phyloP scores from a whole-genome alignment of 2,329 filamentous ascomycete genomes.

The Fusarium oxysporum region DNA sequence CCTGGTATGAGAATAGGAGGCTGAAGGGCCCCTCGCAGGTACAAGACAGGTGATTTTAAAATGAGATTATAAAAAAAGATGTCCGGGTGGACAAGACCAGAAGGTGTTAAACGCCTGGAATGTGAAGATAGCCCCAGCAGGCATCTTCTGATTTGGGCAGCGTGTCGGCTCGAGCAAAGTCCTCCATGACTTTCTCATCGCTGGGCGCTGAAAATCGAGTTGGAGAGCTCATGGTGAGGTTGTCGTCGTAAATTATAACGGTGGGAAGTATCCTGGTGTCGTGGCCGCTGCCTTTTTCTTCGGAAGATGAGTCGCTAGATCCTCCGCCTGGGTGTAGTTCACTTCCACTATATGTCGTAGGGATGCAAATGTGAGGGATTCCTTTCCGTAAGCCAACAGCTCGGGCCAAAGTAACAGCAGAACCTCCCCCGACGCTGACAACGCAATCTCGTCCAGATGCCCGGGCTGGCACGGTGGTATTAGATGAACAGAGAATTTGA shows the following conservation, averaged over 20 bases:
- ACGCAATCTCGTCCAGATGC: slow-evolving; percentile 63
- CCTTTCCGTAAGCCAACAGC: slow-evolving; percentile 64
- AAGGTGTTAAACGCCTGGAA: slow-evolving; percentile 50
- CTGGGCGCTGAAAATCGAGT: slow-evolving; percentile 48
- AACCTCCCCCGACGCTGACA: slow-evolving; percentile 71
- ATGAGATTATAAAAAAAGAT: slow-evolving; percentile 3
- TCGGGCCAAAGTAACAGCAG: slow-evolving; percentile 69
- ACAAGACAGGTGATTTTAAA: slow-evolving; percentile 15
- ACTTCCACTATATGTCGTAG: slow-evolving; percentile 69
- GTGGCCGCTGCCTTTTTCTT: background rate
- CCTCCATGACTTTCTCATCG: slow-evolving; percentile 29
- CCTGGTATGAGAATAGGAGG: slow-evolving; percentile 18
- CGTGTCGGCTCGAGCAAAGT: slow-evolving; percentile 21
- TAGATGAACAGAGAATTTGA: slow-evolving; percentile 50
- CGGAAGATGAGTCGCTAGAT: background rate
- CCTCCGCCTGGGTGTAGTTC: slow-evolving; percentile 58
- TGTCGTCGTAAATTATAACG: slow-evolving; percentile 55
- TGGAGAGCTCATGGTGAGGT: slow-evolving; percentile 47
- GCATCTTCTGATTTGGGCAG: slow-evolving; percentile 41
- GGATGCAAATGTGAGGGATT: slow-evolving; percentile 68
- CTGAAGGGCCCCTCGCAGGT: slow-evolving; percentile 15
- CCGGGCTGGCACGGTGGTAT: slow-evolving; percentile 33
- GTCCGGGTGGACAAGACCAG: background rate
- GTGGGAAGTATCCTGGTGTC: slow-evolving; percentile 39
- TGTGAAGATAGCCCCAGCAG: slow-evolving; percentile 52